Base-by-base conservation (phyloP, 2,329 filamentous ascomycete genomes). In the Neophaeococcomyces mojaviensis region DNA sequence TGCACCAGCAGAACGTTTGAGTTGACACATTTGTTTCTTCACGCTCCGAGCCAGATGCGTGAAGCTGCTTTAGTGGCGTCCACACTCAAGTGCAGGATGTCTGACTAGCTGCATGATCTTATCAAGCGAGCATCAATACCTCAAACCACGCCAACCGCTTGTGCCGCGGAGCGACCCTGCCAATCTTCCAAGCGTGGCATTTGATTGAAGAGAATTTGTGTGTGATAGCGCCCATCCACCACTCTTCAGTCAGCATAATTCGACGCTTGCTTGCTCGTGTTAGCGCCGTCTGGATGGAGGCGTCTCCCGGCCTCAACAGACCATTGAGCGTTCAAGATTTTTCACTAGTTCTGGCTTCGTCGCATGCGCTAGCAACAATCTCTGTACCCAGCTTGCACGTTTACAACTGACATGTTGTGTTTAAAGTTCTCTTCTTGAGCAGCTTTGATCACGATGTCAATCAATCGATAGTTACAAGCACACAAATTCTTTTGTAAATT, bases 91-190 rank as follows among this genome's bases (percentile, higher is more conserved):
- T 16, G 16, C 20, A 10, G 10, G 24, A 24, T 39, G 8, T 18
- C 26, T 26, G 8, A 12, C 24, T 20, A 28, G 32, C 24, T 30
- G 41, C 20, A 35, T 28, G 15, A 20, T 22, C 20, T 26, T 44
- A 7, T 33, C 20, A 37, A 19, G 19, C 15, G 6, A n/a, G 32
- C 32, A 19, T 6, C 4, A 18, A 18, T 13, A n/a, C 36, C 30
- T 43, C 19, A 15, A 3, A 32, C 9, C 19, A 22, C 16, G n/a
- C n/a, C 33, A 36, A 22, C 13, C 41, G 32, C 32, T 44, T 44
- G 33, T 37, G 41, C 41, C 30, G 40, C 40, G 30, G 32, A 35
- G 31, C 28, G 40, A 44, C 40, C 4, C 31, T 34, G 40, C 19
- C 31, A 28, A 5, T n/a, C 28, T 4, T 35, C 15, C 18, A 32